Evolutionary conservation across 352 stramenopile species (phyloP).

Genomic region (Nothophytophthora sp.): DNA sequence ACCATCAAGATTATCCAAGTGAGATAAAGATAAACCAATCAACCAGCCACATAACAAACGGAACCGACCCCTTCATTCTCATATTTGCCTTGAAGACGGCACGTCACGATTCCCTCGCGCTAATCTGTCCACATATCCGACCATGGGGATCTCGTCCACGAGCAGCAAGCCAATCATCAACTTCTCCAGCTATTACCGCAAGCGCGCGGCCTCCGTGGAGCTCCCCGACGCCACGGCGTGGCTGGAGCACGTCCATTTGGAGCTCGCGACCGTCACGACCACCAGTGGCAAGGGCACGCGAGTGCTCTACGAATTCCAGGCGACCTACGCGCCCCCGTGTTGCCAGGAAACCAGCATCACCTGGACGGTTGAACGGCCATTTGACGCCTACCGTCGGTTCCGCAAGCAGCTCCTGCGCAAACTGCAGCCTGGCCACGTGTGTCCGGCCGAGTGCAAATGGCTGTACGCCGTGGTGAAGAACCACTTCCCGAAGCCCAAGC

Average conservation of each 20-base stretch:
- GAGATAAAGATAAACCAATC: too few relatives aligned
- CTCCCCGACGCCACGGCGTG: conserved; percentile 33
- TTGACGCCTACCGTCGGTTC: conserved; percentile 47
- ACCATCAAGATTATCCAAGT: too few relatives aligned
- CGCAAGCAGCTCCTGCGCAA: conserved; percentile 29
- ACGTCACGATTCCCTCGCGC: too few relatives aligned
- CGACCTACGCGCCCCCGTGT: conserved; percentile 21
- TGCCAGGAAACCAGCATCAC: conserved; percentile 15
- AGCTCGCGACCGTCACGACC: background rate
- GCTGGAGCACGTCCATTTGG: background rate
- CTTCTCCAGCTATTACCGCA: conserved; percentile 28
- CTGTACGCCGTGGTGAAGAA: conserved; percentile 37
- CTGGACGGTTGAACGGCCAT: conserved; percentile 32
- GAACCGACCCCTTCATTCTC: conserved; percentile 14
- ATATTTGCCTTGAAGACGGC: conserved; percentile 11
- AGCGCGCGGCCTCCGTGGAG: conserved; percentile 25
- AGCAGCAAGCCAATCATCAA: conserved; percentile 24
- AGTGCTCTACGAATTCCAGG: conserved; percentile 25
- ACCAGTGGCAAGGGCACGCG: background rate
- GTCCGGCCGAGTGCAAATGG: conserved; percentile 36
- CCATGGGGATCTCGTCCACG: conserved; percentile 16
- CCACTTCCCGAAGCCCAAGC: conserved; percentile 33
- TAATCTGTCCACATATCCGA: conserved; percentile 1
- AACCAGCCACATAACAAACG: too few relatives aligned
- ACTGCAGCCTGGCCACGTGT: conserved; percentile 24